Conservation (phyloP, 306 rosid species). For the Canavalia ensiformis region DNA sequence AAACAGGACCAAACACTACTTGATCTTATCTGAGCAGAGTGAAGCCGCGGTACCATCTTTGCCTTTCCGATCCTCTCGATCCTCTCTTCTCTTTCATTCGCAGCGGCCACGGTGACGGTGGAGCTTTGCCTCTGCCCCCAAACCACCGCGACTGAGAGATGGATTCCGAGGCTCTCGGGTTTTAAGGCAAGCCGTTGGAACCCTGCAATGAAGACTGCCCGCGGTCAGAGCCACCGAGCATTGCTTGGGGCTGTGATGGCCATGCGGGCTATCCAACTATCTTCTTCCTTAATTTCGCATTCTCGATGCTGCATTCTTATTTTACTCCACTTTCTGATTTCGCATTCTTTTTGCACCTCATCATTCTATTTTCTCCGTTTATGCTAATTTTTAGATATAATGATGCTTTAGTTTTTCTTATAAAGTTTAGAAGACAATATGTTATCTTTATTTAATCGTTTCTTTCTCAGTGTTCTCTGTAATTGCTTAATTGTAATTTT, state of each 20-base stretch:
- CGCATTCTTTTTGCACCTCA: no score
- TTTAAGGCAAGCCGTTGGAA: slow-evolving; percentile 35
- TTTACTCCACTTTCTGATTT: neutral
- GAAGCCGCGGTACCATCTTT: slow-evolving; percentile 14
- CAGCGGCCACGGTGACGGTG: slow-evolving; percentile 20
- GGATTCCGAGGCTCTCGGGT: neutral
- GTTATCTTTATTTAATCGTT: neutral
- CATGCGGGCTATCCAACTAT: slow-evolving; percentile 45
- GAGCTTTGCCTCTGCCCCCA: slow-evolving; percentile 42
- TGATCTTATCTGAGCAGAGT: slow-evolving; percentile 62
- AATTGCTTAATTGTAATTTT: neutral
- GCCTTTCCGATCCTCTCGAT: slow-evolving; percentile 8
- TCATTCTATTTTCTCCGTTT: neutral
- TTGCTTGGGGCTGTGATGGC: slow-evolving; percentile 53
- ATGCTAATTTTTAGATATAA: neutral
- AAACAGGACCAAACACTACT: slow-evolving; percentile 34
- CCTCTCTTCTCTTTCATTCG: neutral
- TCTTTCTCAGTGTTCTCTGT: neutral
- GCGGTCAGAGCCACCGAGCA: slow-evolving; percentile 52
- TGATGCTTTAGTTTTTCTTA: neutral
- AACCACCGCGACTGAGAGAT: neutral
- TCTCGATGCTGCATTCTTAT: neutral
- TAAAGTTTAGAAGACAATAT: neutral
- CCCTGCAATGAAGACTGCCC: slow-evolving; percentile 61
- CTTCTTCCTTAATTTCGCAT: neutral